Conservation (phyloP, 129 eudicot genomes). For the Tanacetum coccineum region DNA sequence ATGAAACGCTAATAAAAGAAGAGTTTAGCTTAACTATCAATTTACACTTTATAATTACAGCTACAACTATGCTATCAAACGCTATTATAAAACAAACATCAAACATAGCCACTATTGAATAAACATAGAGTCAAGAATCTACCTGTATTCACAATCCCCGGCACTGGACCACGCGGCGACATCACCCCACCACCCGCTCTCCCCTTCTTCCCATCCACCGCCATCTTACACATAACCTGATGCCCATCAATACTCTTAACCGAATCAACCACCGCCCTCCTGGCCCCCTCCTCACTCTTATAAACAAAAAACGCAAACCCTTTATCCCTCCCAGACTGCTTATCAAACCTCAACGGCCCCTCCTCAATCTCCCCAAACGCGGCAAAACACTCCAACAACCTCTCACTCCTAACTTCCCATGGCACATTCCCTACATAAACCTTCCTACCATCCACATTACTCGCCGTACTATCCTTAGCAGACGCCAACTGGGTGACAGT, state of each 20-base stretch:
- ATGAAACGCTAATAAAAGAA: too few species aligned
- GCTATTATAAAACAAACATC: too few species aligned
- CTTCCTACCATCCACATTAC: conserved; percentile 70
- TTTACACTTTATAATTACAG: too few species aligned
- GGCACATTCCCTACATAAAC: conserved; percentile 89
- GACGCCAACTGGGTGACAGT: conserved; percentile 83
- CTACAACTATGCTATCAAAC: too few species aligned
- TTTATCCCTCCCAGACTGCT: conserved; percentile 64
- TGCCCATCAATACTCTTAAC: conserved; percentile 69
- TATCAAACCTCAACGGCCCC: conserved; percentile 93
- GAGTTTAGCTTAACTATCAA: too few species aligned
- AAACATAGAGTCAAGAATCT: background rate
- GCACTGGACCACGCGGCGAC: conserved; percentile 22
- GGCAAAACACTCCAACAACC: conserved; percentile 51
- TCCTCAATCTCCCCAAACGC: conserved; percentile 85
- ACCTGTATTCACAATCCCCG: conserved; percentile 36
- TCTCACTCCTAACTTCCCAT: conserved; percentile 60
- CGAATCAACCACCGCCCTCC: conserved; percentile 56
- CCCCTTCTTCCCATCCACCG: conserved; percentile 80
- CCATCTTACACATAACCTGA: conserved; percentile 82
- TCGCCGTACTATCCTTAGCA: conserved; percentile 34
- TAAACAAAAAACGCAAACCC: conserved; percentile 93
- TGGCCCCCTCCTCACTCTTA: conserved; percentile 84
- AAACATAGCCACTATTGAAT: too few species aligned
- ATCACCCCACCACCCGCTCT: conserved; percentile 29